A percentile compares a stretch with the other conserved stretches of the same genome.
Conservation (phyloP, 176 grass and related monocot genomes). For the Chloris gayana region DNA sequence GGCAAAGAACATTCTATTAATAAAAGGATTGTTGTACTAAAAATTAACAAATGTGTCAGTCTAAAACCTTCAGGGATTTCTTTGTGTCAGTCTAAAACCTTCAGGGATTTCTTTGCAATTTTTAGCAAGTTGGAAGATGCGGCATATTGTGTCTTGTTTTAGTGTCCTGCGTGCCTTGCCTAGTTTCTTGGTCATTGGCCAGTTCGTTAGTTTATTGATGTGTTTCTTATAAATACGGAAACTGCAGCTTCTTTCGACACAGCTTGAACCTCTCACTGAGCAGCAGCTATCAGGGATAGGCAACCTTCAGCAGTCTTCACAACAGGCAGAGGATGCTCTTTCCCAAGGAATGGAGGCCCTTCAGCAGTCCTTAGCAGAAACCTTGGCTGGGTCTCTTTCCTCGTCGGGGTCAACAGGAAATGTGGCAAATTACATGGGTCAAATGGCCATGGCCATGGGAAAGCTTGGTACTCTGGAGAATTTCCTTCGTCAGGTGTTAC, state of each 20-base stretch:
- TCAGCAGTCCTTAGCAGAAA: slow-evolving; percentile 94
- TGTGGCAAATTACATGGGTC: slow-evolving; percentile 98
- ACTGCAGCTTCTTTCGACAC: slow-evolving; percentile 84
- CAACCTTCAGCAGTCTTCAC: slow-evolving; percentile 92
- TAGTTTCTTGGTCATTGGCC: slow-evolving; percentile 1
- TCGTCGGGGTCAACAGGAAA: slow-evolving; percentile 88
- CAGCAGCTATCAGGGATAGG: slow-evolving; percentile 85
- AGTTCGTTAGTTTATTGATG: background rate
- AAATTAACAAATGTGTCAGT: background rate
- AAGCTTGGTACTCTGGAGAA: slow-evolving; percentile 96
- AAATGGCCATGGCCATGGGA: slow-evolving; percentile 99
- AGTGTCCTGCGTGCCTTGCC: slow-evolving; percentile 9
- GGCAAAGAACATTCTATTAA: slow-evolving; percentile 15
- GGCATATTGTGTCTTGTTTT: slow-evolving; percentile 7
- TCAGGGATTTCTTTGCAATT: background rate
- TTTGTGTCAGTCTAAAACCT: background rate
- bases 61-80: background rate
- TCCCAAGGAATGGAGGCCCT: slow-evolving; percentile 99
- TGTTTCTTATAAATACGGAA: slow-evolving; percentile 34
- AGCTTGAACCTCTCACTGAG: slow-evolving; percentile 89
- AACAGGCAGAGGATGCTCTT: slow-evolving; percentile 93
- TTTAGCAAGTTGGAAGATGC: background rate
- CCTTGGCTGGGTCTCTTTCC: slow-evolving; percentile 82
- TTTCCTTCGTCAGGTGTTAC: slow-evolving; percentile 88
- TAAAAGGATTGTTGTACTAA: slow-evolving; percentile 4